Base-by-base conservation (phyloP, 257 asterid species). In the Rhazya stricta region DNA sequence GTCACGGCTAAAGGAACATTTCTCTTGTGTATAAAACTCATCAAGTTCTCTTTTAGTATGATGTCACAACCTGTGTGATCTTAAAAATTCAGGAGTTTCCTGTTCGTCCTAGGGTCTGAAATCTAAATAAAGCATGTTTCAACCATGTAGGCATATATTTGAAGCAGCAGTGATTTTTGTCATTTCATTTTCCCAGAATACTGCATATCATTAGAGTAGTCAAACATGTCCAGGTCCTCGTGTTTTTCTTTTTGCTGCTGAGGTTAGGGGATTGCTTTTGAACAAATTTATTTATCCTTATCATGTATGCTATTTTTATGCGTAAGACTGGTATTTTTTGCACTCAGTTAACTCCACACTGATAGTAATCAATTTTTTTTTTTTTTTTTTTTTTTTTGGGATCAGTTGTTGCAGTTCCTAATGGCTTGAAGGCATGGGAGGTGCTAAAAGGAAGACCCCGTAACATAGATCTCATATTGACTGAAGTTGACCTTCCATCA, bases 401-500 rank as follows among this genome's bases (percentile, higher is more conserved):
- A 46, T 27, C 96, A 95, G 99, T 95, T 82, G 87, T 93, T 83
- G 96, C 94, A 75, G 96, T 89, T 83, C 18, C 93, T 16, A 97
- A 95, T 81, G 99, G 99, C 67, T 82, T 95, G 61, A 91, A 92
- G 86, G 99, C 99, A 27, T 95, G 99, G 99, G 97, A 95, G 78
- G 72, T 91, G 5, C 79, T 95, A 69, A 92, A 88, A 77, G 89
- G 81, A 78, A 89, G 88, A 67, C 85, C 98, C 21, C 82, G 73
- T 32, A 87, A 74, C 82, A 78, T 92, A 18, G 99, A 95, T 83
- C 96, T 95, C 51, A 92, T 95, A 25, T 73, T 95, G 83, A 95
- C 97, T 2, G 99, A 95, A 82, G 94, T 89, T 41, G 98, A 95
- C n/a, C 77, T 92, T 83, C 94, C 99, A 25, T 83, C 97, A n/a